These are phyloP conservation scores for Grosmannia huntii DNA, from an alignment of 2,329 filamentous ascomycete genomes.

Conservation along the genomic window DNA sequence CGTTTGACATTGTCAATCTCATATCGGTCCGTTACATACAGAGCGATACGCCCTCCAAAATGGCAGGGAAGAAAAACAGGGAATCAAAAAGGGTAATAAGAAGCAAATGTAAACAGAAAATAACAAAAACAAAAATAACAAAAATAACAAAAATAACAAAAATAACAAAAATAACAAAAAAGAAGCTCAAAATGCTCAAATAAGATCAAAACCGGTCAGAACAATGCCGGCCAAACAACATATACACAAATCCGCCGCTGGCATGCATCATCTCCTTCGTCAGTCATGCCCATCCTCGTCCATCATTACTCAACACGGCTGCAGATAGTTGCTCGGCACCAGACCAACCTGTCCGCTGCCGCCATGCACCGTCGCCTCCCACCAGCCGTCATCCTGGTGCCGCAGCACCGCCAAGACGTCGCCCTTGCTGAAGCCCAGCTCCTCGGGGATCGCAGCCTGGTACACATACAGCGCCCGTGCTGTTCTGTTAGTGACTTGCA, in stretches of 20 bases:
- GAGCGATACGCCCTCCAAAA: background rate
- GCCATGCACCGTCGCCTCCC: slow-evolving; percentile 88
- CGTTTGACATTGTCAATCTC: too few species aligned
- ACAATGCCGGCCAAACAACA: background rate
- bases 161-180: too few species aligned
- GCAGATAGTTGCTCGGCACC: slow-evolving; percentile 57
- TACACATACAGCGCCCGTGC: slow-evolving; percentile 93
- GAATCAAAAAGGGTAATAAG: background rate
- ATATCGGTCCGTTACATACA: background rate
- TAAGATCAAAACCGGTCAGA: too few species aligned
- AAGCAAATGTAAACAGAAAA: too few species aligned
- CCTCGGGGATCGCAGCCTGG: slow-evolving; percentile 86
- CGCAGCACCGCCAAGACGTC: slow-evolving; percentile 80
- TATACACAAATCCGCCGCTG: too few species aligned
- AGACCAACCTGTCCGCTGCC: slow-evolving; percentile 45
- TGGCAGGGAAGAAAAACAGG: background rate
- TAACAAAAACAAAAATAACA: background rate
- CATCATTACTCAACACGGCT: slow-evolving; percentile 27
- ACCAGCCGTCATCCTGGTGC: slow-evolving; percentile 97
- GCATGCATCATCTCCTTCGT: too few species aligned
- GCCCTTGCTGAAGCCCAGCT: slow-evolving; percentile 83
- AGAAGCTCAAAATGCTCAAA: too few species aligned
- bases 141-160: too few species aligned
- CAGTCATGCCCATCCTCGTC: background rate
- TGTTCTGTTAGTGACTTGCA: slow-evolving; percentile 23